phyloP scores from a whole-genome alignment of 345 rosid species.

The Crucihimalaya himalaica region DNA sequence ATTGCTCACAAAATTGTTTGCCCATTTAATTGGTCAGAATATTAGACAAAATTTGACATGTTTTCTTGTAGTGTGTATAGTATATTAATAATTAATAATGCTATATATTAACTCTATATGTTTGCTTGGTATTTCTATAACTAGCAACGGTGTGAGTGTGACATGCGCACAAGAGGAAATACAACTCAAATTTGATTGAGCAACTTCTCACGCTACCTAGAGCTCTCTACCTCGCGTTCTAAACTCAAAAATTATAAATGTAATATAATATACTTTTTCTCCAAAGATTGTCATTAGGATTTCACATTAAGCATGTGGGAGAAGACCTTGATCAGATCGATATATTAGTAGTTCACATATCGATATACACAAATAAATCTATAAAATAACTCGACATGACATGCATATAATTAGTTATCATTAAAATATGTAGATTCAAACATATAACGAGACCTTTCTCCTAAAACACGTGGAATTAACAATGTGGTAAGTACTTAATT shows the following conservation, averaged over 20 bases:
- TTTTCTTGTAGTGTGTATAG: too few relatives aligned
- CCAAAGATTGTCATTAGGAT: background rate
- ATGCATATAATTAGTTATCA: background rate
- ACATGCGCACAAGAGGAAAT: slow-evolving; percentile 20
- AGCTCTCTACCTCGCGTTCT: background rate
- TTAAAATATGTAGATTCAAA: slow-evolving; percentile 12
- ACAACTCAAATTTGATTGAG: slow-evolving; percentile 28
- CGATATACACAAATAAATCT: background rate
- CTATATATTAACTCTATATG: background rate
- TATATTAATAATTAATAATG: background rate
- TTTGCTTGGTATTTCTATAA: background rate
- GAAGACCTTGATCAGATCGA: slow-evolving; percentile 18
- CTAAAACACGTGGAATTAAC: slow-evolving; percentile 26
- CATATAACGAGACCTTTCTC: slow-evolving; percentile 3
- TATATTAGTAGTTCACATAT: slow-evolving; percentile 20
- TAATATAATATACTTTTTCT: background rate
- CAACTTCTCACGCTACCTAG: slow-evolving; percentile 28
- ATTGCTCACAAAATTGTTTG: too few relatives aligned
- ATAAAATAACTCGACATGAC: slow-evolving; percentile 21
- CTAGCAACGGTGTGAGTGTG: slow-evolving; percentile 7
- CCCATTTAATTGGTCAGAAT: too few relatives aligned
- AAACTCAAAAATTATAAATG: background rate
- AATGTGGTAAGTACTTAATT: slow-evolving; percentile 25
- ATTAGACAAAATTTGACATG: too few relatives aligned
- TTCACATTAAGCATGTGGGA: slow-evolving; percentile 37